Evolutionary conservation across 2,329 filamentous ascomycete species (phyloP).

Genomic region (Sordariomycetes sp.): DNA sequence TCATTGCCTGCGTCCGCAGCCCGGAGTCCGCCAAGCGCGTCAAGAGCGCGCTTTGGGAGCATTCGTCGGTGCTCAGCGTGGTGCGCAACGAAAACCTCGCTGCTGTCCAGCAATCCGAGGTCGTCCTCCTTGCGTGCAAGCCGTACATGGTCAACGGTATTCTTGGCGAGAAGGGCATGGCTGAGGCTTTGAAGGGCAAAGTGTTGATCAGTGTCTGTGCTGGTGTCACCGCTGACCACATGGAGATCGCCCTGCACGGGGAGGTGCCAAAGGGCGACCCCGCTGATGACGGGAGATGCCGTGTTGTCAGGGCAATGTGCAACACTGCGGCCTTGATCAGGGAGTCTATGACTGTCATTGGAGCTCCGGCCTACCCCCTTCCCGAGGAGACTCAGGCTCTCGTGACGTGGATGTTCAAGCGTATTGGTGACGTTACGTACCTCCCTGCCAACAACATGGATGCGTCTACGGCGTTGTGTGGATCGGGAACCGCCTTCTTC

Average conservation of each 20-base stretch:
- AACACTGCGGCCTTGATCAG: conserved; percentile 74
- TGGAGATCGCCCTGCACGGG: conserved; percentile 56
- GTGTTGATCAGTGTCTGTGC: conserved; percentile 75
- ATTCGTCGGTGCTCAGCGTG: conserved; percentile 54
- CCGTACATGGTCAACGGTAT: conserved; percentile 64
- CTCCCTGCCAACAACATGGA: conserved; percentile 63
- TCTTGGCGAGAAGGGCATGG: conserved; percentile 58
- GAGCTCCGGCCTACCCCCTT: conserved; percentile 49
- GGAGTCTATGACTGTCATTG: conserved; percentile 77
- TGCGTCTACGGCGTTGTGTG: conserved; percentile 63
- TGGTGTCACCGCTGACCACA: conserved; percentile 61
- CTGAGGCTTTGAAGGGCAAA: conserved; percentile 66
- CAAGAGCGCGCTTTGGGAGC: conserved; percentile 52
- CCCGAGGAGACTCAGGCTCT: conserved; percentile 42
- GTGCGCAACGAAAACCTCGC: conserved; percentile 63
- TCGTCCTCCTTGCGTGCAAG: conserved; percentile 74
- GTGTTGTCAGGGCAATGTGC: conserved; percentile 72
- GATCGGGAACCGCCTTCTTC: conserved; percentile 69
- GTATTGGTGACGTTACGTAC: conserved; percentile 61
- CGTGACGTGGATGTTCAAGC: conserved; percentile 68
- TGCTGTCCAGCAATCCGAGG: conserved; percentile 58
- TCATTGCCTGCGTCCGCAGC: conserved; percentile 73
- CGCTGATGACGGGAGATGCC: conserved; percentile 40
- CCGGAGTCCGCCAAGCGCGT: conserved; percentile 62
- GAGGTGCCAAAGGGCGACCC: conserved; percentile 36